These are phyloP conservation scores for Fusarium virguliforme DNA, from an alignment of 2,329 filamentous ascomycete species.

Conservation along the genomic window DNA sequence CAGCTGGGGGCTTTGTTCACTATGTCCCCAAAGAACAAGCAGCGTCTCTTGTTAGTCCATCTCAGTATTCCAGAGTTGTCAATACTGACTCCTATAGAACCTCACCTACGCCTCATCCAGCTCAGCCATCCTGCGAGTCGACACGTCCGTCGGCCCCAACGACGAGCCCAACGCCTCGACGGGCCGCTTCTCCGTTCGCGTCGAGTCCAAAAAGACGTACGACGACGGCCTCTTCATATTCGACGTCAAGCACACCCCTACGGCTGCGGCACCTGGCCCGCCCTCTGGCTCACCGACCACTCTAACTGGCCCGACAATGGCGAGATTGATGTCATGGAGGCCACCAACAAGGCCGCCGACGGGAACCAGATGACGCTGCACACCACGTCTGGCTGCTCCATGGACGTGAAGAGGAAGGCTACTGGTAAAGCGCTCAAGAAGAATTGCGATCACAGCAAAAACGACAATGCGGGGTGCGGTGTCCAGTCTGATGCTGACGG, in stretches of 20 bases:
- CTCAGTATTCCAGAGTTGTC: not conserved
- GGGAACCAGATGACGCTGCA: slow-evolving; percentile 76
- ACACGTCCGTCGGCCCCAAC: slow-evolving; percentile 69
- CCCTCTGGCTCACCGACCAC: slow-evolving; percentile 76
- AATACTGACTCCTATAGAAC: slow-evolving; percentile 62
- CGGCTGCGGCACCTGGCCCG: slow-evolving; percentile 76
- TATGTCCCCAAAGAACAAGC: slow-evolving; percentile 66
- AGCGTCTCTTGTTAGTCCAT: slow-evolving; percentile 57
- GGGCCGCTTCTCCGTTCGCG: slow-evolving; percentile 75
- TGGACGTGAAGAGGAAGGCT: slow-evolving; percentile 69
- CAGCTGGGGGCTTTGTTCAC: slow-evolving; percentile 67
- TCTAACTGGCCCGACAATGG: slow-evolving; percentile 75
- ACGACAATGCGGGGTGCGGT: slow-evolving; percentile 72
- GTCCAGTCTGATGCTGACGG: slow-evolving; percentile 62
- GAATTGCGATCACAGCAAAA: slow-evolving; percentile 67
- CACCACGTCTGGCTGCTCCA: slow-evolving; percentile 67
- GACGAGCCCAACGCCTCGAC: slow-evolving; percentile 67
- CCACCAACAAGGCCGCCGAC: slow-evolving; percentile 67
- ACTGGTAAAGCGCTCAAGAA: slow-evolving; percentile 60
- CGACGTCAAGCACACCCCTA: slow-evolving; percentile 74
- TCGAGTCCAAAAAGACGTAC: slow-evolving; percentile 74
- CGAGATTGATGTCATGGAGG: slow-evolving; percentile 76
- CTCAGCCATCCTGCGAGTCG: slow-evolving; percentile 72
- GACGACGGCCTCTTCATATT: slow-evolving; percentile 78
- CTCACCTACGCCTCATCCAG: slow-evolving; percentile 72